Evolutionary conservation across 805 yeast genomes (phyloP).

Genomic region (Cyberlindnera saturnus): DNA sequence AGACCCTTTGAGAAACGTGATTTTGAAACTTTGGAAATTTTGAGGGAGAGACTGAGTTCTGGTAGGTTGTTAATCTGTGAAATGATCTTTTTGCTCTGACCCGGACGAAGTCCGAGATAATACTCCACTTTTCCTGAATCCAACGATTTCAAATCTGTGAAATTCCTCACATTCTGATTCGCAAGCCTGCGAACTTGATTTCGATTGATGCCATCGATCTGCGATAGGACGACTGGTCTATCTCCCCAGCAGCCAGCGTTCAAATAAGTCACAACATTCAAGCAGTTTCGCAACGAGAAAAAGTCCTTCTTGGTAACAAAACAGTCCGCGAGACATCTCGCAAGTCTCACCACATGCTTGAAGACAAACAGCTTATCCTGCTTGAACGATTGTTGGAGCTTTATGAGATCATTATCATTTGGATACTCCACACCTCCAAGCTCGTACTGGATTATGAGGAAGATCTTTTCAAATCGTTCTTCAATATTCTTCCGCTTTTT

Average conservation of each 20-base stretch:
- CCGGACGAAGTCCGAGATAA: conserved; percentile 34
- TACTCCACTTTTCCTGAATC: conserved; percentile 33
- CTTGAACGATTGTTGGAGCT: conserved; percentile 32
- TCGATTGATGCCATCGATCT: conserved; percentile 41
- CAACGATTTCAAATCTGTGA: conserved; percentile 27
- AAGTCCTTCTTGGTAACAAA: conserved; percentile 37
- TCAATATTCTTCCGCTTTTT: conserved; percentile 22
- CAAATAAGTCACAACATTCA: conserved; percentile 35
- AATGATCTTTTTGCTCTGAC: conserved; percentile 33
- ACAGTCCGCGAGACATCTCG: conserved; percentile 39
- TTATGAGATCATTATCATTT: conserved; percentile 32
- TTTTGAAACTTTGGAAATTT: conserved; percentile 8
- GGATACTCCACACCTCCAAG: conserved; percentile 46
- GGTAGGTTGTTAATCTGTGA: conserved; percentile 33
- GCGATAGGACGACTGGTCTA: conserved; percentile 37
- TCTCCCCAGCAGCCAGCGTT: conserved; percentile 48
- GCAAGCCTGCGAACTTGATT: conserved; percentile 34
- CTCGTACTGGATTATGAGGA: conserved; percentile 41
- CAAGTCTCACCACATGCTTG: conserved; percentile 36
- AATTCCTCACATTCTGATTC: conserved; percentile 27
- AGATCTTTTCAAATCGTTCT: conserved; percentile 31
- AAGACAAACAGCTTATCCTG: conserved; percentile 40
- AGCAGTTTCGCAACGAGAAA: conserved; percentile 31
- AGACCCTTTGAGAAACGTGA: background rate
- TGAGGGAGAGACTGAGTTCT: conserved; percentile 21